A percentile compares a stretch with the other conserved stretches of the same genome.
phyloP scores from a whole-genome alignment of 352 stramenopile species.

The Phytophthora constricta region DNA sequence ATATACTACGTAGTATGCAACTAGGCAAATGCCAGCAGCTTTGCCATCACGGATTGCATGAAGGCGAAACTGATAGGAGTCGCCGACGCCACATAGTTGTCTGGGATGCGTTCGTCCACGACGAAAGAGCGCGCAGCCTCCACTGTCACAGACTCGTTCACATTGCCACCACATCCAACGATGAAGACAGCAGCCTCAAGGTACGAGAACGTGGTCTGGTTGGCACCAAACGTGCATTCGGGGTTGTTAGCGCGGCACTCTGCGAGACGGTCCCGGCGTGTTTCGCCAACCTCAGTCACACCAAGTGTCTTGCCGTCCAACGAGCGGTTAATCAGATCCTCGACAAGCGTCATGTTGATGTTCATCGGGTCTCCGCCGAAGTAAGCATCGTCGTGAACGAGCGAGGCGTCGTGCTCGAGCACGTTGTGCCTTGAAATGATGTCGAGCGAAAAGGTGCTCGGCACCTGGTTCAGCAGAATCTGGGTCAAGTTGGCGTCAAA shows the following conservation, averaged over 20 bases:
- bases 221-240: constrained; percentile 31
- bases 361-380: constrained; percentile 33
- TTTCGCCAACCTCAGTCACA: constrained; percentile 23
- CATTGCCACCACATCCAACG: constrained; percentile 34
- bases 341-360: constrained; percentile 26
- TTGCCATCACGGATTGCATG: constrained; percentile 31
- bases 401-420: constrained; percentile 57
- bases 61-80: constrained; percentile 29
- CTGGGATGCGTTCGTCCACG: constrained; percentile 43
- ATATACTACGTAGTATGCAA: too few species aligned
- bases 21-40: constrained; percentile 28
- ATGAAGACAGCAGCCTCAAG: constrained; percentile 40
- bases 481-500: constrained; percentile 28
- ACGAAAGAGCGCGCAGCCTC: constrained; percentile 39
- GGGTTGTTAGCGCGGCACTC: constrained; percentile 40
- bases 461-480: constrained; percentile 30
- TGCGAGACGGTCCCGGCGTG: constrained; percentile 29
- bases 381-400: constrained; percentile 35
- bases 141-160: constrained; percentile 38
- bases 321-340: constrained; percentile 27
- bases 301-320: constrained; percentile 24
- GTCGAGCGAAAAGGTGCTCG: constrained; percentile 34
- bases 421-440: constrained; percentile 46
- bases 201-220: constrained; percentile 29
- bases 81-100: constrained; percentile 27